These are phyloP conservation scores for Xylariaceae sp. DNA, from an alignment of 2,329 filamentous ascomycete genomes.

Conservation along the genomic window DNA sequence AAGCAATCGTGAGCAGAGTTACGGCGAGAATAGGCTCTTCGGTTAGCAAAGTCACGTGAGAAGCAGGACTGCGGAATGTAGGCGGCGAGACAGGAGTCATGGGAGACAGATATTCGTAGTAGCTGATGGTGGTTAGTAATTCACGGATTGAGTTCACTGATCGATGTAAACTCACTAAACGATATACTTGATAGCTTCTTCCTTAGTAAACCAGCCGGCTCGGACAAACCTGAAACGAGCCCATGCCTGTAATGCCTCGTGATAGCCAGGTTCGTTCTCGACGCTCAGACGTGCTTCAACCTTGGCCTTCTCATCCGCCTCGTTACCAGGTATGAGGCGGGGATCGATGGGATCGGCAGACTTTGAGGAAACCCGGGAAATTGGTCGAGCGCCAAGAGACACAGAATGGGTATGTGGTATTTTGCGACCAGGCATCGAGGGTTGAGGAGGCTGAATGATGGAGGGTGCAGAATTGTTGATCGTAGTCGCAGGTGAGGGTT, in stretches of 20 bases:
- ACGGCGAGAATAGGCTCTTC: constrained; percentile 93
- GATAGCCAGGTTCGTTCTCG: constrained; percentile 53
- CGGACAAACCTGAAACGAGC: constrained; percentile 89
- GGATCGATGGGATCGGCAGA: constrained; percentile 33
- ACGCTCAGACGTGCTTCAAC: constrained; percentile 47
- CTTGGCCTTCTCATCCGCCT: constrained; percentile 24
- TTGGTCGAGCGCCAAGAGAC: constrained; percentile 20
- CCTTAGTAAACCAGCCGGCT: constrained; percentile 92
- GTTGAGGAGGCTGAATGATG: constrained; percentile 25
- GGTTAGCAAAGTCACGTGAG: constrained; percentile 75
- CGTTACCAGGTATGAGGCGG: constrained; percentile 25
- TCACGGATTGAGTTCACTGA: background rate
- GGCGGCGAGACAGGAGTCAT: constrained; percentile 92
- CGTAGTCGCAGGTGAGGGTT: constrained; percentile 23
- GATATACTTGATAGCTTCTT: constrained; percentile 90
- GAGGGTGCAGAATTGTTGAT: constrained; percentile 24
- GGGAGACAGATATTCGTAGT: constrained; percentile 87
- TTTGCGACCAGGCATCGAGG: constrained; percentile 22
- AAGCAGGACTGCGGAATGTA: constrained; percentile 79
- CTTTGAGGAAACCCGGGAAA: constrained; percentile 23
- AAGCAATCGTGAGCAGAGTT: constrained; percentile 86
- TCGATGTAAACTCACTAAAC: constrained; percentile 64
- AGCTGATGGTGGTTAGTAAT: constrained; percentile 47
- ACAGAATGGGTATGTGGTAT: constrained; percentile 21
- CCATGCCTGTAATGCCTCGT: constrained; percentile 82